Base-by-base conservation (phyloP, 345 rosid genomes). In the Gossypium mustelinum region DNA sequence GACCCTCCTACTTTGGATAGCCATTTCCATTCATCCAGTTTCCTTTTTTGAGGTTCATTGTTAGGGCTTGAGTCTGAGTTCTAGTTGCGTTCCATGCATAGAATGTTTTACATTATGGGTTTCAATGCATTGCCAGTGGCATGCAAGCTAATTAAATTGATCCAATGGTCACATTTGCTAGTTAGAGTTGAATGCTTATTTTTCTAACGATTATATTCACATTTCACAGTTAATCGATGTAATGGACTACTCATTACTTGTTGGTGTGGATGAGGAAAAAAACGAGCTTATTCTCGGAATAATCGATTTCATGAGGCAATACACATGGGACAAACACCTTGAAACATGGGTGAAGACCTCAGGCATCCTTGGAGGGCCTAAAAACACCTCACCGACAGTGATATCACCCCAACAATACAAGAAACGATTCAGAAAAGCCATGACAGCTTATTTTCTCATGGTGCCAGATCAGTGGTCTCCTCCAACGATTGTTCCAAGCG, bases 301-400 rank as follows among this genome's bases (percentile, higher is more conserved):
- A 54, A 94, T 94, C n/a, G 99, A 93, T 79, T 94, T 93, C 79
- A 81, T 93, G 98, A 89, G 98, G 87, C 99, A 93, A 70, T 95
- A 95, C 81, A 93, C 97, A 10, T 94, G 93, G 98, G 98, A 94
- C 88, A 93, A 95, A 86, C 99, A 90, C 77, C 86, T 95, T 27
- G 98, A 93, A 83, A 89, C 97, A 11, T 93, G 97, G 97, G 96
- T 95, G 72, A 93, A 90, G 73, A 85, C 93, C 4, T 79, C 97
- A 11, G 92, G 87, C 77, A 88, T 95, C 56, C 93, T 91, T 9
- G 98, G 97, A 0, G 97, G 98, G 59, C 73, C 87, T 1, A 91
- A 70, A 83, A 91, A 91, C 70, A 20, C 89, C 17, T 11, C 92
- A 29, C 98, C 99, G 10, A 91, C 98, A 3, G 94, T 95, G 65